These are phyloP conservation scores for Collybiopsis luxurians DNA, from an alignment of 768 basidiomycete genomes.

Conservation along the genomic window DNA sequence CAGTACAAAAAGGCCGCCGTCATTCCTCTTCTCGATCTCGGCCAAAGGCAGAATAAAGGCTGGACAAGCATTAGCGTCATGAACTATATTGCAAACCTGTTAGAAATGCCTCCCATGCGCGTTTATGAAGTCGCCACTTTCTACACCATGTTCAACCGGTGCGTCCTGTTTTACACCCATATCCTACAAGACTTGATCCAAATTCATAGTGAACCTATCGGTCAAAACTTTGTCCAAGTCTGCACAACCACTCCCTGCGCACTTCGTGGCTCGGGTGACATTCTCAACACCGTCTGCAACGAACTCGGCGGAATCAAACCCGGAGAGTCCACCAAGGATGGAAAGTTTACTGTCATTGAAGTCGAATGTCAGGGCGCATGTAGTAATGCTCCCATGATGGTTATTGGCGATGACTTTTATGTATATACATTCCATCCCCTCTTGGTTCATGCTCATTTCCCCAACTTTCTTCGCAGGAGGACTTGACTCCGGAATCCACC, in stretches of 20 bases:
- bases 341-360: constrained; percentile 96
- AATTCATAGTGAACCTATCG: constrained; percentile 79
- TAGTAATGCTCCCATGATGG: constrained; percentile 97
- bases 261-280: constrained; percentile 88
- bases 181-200: background rate
- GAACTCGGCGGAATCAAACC: constrained; percentile 84
- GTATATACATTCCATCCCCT: constrained; percentile 42
- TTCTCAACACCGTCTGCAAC: constrained; percentile 77
- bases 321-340: constrained; percentile 92
- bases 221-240: constrained; percentile 92
- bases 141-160: constrained; percentile 99
- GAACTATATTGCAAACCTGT: constrained; percentile 94
- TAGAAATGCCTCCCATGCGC: constrained; percentile 96
- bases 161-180: constrained; percentile 16
- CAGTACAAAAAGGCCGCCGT: constrained; percentile 99
- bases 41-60: constrained; percentile 95
- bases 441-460: background rate
- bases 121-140: constrained; percentile 99
- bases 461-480: constrained; percentile 53
- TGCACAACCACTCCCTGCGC: constrained; percentile 99
- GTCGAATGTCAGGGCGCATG: constrained; percentile 99
- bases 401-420: constrained; percentile 95
- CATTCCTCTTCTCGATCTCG: constrained; percentile 94
- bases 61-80: constrained; percentile 99
- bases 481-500: constrained; percentile 73